Base-by-base conservation (phyloP, 352 stramenopile species). In the Heterotrichella gracilis region DNA sequence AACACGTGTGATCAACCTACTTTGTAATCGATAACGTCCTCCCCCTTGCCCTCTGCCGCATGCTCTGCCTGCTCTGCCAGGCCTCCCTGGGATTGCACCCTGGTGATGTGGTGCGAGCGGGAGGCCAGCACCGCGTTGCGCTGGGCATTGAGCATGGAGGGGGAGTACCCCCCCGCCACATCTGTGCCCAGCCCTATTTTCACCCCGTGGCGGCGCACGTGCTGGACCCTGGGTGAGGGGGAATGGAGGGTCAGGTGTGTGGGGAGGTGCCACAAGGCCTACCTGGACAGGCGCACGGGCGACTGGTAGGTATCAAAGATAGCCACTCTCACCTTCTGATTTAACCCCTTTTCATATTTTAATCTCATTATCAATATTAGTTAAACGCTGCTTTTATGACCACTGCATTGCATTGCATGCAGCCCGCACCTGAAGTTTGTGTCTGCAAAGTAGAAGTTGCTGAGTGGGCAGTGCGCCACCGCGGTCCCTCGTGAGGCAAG, bases 401-500 rank as follows among this genome's bases (percentile, higher is more conserved):
- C n/a, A n/a, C n/a, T n/a, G n/a, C n/a, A n/a, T n/a, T n/a, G n/a
- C n/a, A n/a, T n/a, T n/a, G n/a, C n/a, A n/a, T n/a, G n/a, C n/a
- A n/a, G n/a, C n/a, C n/a, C n/a, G n/a, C n/a, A n/a, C n/a, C n/a
- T n/a, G n/a, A n/a, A n/a, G n/a, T n/a, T n/a, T n/a, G n/a, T 80
- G 70, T 82, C 85, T n/a, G 78, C 81, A 69, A 95, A 82, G 39
- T 83, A 92, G 68, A 94, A 92, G 73, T 95, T 95, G 20, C 82
- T 92, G 66, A 90, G 88, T 19, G 88, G 84, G 74, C 88, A 95
- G 74, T 94, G 85, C 17, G 91, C 89, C n/a, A 94, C 82, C 0
- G 78, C 83, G 14, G 81, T 80, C 42, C 82, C 72, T 14, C 74
- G 79, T 13, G 76, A 71, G 25, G 69, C 73, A 24, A 95, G 73